phyloP scores from a whole-genome alignment of 176 grass and related monocot species.

The Triticum dicoccoides region DNA sequence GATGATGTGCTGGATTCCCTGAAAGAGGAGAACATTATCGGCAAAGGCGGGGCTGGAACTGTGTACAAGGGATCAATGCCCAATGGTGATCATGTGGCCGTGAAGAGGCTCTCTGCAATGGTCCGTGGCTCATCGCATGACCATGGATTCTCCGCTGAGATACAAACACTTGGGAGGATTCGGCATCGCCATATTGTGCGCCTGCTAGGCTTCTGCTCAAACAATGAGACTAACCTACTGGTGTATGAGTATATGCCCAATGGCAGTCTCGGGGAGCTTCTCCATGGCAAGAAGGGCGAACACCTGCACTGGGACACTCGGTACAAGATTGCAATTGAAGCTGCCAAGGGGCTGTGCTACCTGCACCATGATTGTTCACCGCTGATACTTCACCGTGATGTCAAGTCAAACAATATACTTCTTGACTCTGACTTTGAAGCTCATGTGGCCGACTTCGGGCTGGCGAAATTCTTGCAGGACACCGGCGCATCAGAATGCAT shows the following conservation, averaged over 20 bases:
- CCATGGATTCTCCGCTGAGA: slow-evolving; percentile 92
- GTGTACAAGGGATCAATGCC: slow-evolving; percentile 93
- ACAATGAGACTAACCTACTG: slow-evolving; percentile 92
- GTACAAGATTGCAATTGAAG: slow-evolving; percentile 82
- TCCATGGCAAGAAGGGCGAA: slow-evolving; percentile 89
- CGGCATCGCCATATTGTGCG: slow-evolving; percentile 95
- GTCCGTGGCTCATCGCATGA: slow-evolving; percentile 78
- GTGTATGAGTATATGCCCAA: slow-evolving; percentile 99
- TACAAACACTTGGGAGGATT: slow-evolving; percentile 94
- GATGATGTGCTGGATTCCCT: slow-evolving; percentile 83
- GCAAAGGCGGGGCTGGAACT: slow-evolving; percentile 95
- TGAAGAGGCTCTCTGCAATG: slow-evolving; percentile 86
- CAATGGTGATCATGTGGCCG: slow-evolving; percentile 72
- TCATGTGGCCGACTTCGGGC: slow-evolving; percentile 85
- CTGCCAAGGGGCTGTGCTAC: slow-evolving; percentile 97
- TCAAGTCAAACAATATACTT: slow-evolving; percentile 98
- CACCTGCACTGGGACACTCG: slow-evolving; percentile 85
- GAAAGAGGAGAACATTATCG: slow-evolving; percentile 98
- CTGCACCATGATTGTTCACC: slow-evolving; percentile 98
- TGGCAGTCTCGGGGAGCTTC: slow-evolving; percentile 90
- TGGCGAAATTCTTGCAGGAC: slow-evolving; percentile 85
- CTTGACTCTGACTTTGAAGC: slow-evolving; percentile 88
- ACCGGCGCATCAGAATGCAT: slow-evolving; percentile 87
- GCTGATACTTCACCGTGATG: slow-evolving; percentile 86
- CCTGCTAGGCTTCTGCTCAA: slow-evolving; percentile 87